phyloP scores from a whole-genome alignment of 2,329 filamentous ascomycete species.

The Talaromyces amestolkiae region DNA sequence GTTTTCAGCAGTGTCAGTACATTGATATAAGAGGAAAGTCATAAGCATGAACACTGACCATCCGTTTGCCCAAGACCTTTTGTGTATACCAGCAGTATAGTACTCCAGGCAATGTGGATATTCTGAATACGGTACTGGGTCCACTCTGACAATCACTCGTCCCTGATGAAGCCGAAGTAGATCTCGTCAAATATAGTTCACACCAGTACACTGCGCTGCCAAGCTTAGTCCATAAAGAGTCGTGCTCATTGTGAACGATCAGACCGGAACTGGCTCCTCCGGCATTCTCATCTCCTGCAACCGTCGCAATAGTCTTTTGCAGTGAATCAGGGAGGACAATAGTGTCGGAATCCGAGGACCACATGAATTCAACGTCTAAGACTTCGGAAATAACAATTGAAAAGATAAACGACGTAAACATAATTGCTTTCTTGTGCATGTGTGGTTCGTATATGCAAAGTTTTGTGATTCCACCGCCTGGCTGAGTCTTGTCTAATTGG shows the following conservation, averaged over 20 bases:
- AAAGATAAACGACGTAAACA: slow-evolving; percentile 40
- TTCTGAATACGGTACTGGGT: slow-evolving; percentile 37
- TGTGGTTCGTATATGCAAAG: slow-evolving; percentile 39
- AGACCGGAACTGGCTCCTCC: slow-evolving; percentile 36
- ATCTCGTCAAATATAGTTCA: slow-evolving; percentile 36
- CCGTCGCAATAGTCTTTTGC: slow-evolving; percentile 29
- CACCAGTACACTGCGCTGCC: slow-evolving; percentile 36
- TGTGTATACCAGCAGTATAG: slow-evolving; percentile 40
- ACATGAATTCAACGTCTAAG: slow-evolving; percentile 35
- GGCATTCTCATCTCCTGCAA: slow-evolving; percentile 32
- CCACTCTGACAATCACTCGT: slow-evolving; percentile 39
- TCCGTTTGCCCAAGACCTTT: slow-evolving; percentile 34
- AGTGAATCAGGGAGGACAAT: slow-evolving; percentile 32
- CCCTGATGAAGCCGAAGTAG: slow-evolving; percentile 30
- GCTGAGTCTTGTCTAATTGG: slow-evolving; percentile 17
- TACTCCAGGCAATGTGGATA: slow-evolving; percentile 31
- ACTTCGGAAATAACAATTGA: slow-evolving; percentile 33
- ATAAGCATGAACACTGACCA: slow-evolving; percentile 22
- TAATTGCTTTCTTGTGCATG: slow-evolving; percentile 41
- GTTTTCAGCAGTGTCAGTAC: slow-evolving; percentile 12
- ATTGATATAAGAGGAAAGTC: not conserved
- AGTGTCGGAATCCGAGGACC: slow-evolving; percentile 40
- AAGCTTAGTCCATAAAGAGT: slow-evolving; percentile 31
- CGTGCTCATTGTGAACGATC: slow-evolving; percentile 35
- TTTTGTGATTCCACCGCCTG: slow-evolving; percentile 18